Conservation (phyloP, 2,329 filamentous ascomycete species). For the Ophiostoma triangulosporum region DNA sequence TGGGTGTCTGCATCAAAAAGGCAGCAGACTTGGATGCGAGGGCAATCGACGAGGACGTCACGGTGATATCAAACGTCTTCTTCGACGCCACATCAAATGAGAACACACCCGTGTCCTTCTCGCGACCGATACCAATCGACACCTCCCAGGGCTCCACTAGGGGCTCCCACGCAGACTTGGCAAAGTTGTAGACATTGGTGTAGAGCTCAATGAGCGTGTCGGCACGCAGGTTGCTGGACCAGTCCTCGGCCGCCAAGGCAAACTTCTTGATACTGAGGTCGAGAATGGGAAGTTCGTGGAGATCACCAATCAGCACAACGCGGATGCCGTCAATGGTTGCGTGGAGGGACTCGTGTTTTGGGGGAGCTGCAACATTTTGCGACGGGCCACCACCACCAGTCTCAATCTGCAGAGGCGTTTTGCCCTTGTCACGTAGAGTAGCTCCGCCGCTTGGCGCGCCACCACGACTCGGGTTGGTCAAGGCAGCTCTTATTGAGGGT, state of each 20-base stretch:
- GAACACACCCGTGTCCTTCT: conserved; percentile 59
- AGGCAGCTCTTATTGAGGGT: background rate
- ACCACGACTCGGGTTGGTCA: background rate
- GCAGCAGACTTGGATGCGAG: conserved; percentile 84
- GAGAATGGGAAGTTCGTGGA: conserved; percentile 88
- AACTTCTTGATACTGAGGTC: conserved; percentile 91
- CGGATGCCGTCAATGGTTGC: conserved; percentile 77
- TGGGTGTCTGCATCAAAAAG: conserved; percentile 65
- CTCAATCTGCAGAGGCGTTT: background rate
- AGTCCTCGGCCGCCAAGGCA: conserved; percentile 71
- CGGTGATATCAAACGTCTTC: conserved; percentile 79
- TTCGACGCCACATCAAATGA: conserved; percentile 78
- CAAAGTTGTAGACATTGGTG: conserved; percentile 96
- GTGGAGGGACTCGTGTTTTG: conserved; percentile 59
- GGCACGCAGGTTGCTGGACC: conserved; percentile 76
- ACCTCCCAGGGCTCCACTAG: conserved; percentile 92
- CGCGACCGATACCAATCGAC: conserved; percentile 76
- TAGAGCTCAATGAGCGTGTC: conserved; percentile 89
- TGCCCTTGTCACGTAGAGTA: background rate
- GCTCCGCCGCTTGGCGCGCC: background rate
- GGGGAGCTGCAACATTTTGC: background rate
- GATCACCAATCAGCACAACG: conserved; percentile 84
- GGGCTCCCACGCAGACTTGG: conserved; percentile 96
- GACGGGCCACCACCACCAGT: background rate
- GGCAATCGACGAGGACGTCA: conserved; percentile 89